phyloP scores from a whole-genome alignment of 2,329 filamentous ascomycete species.

The Didymosphaeria variabile region DNA sequence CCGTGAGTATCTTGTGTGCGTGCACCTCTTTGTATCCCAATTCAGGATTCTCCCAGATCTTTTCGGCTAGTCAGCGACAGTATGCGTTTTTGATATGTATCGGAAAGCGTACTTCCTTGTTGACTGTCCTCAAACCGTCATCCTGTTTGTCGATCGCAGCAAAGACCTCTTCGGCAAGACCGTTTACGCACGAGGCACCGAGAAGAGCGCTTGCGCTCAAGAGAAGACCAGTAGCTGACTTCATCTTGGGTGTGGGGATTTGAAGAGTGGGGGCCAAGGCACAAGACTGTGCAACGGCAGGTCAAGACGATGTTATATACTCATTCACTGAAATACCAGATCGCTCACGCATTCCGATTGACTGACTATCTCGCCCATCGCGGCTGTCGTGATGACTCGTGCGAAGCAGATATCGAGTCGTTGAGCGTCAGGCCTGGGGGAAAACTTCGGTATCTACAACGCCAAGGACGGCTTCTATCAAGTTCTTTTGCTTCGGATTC shows the following conservation, averaged over 20 bases:
- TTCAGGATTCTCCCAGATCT: slow-evolving; percentile 57
- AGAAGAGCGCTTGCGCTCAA: slow-evolving; percentile 12
- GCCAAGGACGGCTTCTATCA: slow-evolving; percentile 1
- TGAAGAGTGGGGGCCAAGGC: neutral
- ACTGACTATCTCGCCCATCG: neutral
- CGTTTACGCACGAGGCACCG: slow-evolving; percentile 7
- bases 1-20: slow-evolving; percentile 61
- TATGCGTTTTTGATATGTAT: neutral
- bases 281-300: neutral
- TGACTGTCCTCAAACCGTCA: slow-evolving; percentile 12
- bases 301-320: neutral
- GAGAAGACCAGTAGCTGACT: neutral
- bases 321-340: neutral
- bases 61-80: slow-evolving; percentile 26
- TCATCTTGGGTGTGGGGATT: neutral
- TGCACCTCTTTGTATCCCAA: slow-evolving; percentile 59
- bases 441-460: neutral
- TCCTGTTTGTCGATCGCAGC: slow-evolving; percentile 14
- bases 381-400: neutral
- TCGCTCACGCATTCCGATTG: neutral
- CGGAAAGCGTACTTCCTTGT: slow-evolving; percentile 4
- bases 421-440: too few relatives aligned
- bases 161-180: slow-evolving; percentile 12
- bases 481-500: neutral
- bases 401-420: neutral